These are phyloP conservation scores for Daedaleopsis nitida DNA, from an alignment of 768 basidiomycete species.

Conservation along the genomic window DNA sequence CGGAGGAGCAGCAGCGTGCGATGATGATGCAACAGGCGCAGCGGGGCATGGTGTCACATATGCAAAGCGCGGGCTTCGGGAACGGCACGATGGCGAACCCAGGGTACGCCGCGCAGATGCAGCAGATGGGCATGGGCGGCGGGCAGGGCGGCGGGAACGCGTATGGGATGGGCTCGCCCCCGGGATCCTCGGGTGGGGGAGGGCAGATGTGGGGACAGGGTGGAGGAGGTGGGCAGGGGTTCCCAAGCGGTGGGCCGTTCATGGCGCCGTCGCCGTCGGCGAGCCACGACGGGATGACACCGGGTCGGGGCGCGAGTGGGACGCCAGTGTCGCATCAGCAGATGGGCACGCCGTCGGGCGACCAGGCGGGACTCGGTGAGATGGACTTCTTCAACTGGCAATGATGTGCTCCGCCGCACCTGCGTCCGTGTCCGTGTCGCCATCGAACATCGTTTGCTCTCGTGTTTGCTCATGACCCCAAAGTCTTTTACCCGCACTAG, in stretches of 20 bases:
- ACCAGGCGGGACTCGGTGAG: conserved; percentile 47
- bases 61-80: conserved; percentile 31
- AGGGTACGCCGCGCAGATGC: conserved; percentile 1
- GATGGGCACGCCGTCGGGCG: conserved; percentile 39
- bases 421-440: background rate
- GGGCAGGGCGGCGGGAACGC: background rate
- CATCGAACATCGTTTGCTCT: background rate
- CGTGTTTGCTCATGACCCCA: background rate
- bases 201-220: conserved; percentile 16
- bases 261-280: conserved; percentile 24
- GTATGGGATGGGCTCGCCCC: conserved; percentile 17
- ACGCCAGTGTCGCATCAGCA: conserved; percentile 48
- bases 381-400: conserved; percentile 61
- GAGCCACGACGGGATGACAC: conserved; percentile 23
- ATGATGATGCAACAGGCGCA: conserved; percentile 38
- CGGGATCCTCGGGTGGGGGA: conserved; percentile 13
- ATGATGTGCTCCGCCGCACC: background rate
- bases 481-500: background rate
- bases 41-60: conserved; percentile 36
- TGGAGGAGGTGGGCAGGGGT: conserved; percentile 2
- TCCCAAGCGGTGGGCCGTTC: conserved; percentile 19
- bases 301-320: conserved; percentile 49
- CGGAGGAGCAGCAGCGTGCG: conserved; percentile 39
- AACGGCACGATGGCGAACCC: conserved; percentile 7
- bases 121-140: conserved; percentile 5